Base-by-base conservation (phyloP, 169 alveolate genomes). In the Babesia ovis region DNA sequence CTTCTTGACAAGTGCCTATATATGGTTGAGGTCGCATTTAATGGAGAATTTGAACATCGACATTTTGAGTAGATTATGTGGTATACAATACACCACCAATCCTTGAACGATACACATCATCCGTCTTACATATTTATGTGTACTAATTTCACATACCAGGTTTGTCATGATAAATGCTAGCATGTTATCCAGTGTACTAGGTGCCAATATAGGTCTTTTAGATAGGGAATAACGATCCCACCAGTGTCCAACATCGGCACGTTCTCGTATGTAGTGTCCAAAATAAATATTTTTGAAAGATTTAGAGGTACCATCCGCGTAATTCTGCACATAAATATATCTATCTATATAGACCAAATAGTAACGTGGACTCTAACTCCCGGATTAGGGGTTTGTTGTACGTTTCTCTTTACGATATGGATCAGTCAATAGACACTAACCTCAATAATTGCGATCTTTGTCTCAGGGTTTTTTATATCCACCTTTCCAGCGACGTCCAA, bases 81-180 rank as follows among this genome's bases (percentile, higher is more conserved):
- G n/a, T n/a, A n/a, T n/a, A n/a, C n/a, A n/a, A n/a, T n/a, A n/a
- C n/a, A n/a, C n/a, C n/a, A n/a, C n/a, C n/a, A n/a, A n/a, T n/a
- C n/a, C n/a, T n/a, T n/a, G n/a, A n/a, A n/a, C n/a, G n/a, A n/a
- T n/a, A n/a, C n/a, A n/a, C n/a, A n/a, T n/a, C n/a, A n/a, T n/a
- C n/a, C n/a, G n/a, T n/a, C n/a, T n/a, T n/a, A n/a, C n/a, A n/a
- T n/a, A 39, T 39, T 9, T 39, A 39, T 9, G 14, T 39, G 14
- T 39, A 14, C 8, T 14, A 9, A 18, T 60, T 20, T 4, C 27
- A 29, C 83, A 61, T 54, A 87, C 95, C 72, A 92, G 56, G 69
- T 94, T 96, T 43, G 97, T 92, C 99, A 98, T 96, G 22, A 98
- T 84, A 80, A 98, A 96, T 11, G 99, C 96, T n/a, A 98, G 91